phyloP scores from a whole-genome alignment of 176 grass and related monocot genomes.

The Tillandsia leiboldiana region DNA sequence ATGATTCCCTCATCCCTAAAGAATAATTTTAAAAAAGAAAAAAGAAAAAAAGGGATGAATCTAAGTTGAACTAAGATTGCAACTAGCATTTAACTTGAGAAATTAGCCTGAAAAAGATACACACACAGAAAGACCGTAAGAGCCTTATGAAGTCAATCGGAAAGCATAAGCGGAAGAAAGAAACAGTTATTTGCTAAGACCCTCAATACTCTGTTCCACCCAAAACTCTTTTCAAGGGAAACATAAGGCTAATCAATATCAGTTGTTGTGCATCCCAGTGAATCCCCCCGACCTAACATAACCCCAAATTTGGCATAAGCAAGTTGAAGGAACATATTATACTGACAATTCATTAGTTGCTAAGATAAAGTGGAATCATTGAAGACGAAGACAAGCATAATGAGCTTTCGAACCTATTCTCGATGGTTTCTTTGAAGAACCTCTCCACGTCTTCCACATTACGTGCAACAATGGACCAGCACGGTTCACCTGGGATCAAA shows the following conservation, averaged over 20 bases:
- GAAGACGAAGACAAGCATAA: neutral
- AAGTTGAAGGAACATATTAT: neutral
- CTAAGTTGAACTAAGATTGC: neutral
- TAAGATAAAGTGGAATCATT: neutral
- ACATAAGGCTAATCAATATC: too few relatives aligned
- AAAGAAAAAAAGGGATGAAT: neutral
- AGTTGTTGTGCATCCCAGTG: too few relatives aligned
- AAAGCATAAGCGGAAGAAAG: too few relatives aligned
- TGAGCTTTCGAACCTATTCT: conserved; percentile 50
- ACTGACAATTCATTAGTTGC: neutral
- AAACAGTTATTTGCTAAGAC: too few relatives aligned
- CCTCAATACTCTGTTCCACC: too few relatives aligned
- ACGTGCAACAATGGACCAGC: conserved; percentile 66
- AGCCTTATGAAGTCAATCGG: neutral
- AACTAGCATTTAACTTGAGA: neutral
- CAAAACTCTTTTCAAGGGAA: too few relatives aligned
- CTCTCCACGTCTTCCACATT: conserved; percentile 80
- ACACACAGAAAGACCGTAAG: neutral
- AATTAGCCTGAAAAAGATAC: neutral
- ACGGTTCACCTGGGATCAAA: conserved; percentile 49
- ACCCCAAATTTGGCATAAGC: neutral
- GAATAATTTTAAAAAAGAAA: conserved; percentile 4
- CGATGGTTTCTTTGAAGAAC: conserved; percentile 87
- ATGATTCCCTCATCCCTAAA: conserved; percentile 86
- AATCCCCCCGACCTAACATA: neutral